phyloP scores from a whole-genome alignment of 2,329 filamentous ascomycete species.

The Penicillium sp. region DNA sequence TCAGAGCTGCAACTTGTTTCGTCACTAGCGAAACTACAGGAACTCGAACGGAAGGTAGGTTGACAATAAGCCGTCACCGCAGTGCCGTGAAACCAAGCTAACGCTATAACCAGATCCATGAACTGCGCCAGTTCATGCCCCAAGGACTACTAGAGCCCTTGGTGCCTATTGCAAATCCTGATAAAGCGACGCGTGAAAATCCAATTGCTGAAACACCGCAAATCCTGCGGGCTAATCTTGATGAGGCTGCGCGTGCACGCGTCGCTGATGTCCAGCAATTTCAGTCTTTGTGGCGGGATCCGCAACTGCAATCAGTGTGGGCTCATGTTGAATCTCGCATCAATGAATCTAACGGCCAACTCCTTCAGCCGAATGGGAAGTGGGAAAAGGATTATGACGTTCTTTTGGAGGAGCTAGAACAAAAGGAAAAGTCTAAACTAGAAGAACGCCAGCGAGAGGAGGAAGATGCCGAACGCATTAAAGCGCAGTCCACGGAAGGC shows the following conservation, averaged over 20 bases:
- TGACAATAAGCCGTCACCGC: neutral
- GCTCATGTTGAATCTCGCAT: conserved; percentile 37
- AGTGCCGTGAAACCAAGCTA: conserved; percentile 1
- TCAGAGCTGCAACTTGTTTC: conserved; percentile 42
- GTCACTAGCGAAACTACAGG: conserved; percentile 42
- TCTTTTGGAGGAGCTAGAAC: conserved; percentile 33
- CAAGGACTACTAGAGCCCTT: conserved; percentile 42
- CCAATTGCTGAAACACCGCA: conserved; percentile 35
- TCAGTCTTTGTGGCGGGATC: conserved; percentile 41
- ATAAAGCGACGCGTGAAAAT: conserved; percentile 18
- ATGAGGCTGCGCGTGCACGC: conserved; percentile 36
- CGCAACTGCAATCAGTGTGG: conserved; percentile 43
- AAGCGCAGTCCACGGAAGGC: conserved; percentile 28
- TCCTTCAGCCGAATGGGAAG: conserved; percentile 37
- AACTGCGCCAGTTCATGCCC: conserved; percentile 44
- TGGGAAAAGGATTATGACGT: conserved; percentile 45
- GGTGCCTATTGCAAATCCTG: conserved; percentile 38
- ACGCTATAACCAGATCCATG: conserved; percentile 38
- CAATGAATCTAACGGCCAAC: conserved; percentile 37
- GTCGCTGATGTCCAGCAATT: conserved; percentile 41
- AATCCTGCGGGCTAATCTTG: conserved; percentile 36
- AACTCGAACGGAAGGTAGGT: conserved; percentile 37
- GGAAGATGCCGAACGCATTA: conserved; percentile 32
- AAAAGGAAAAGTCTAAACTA: conserved; percentile 29
- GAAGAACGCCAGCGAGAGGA: conserved; percentile 26